Percentiles rank a stretch among this genome's conserved stretches.
phyloP scores from a whole-genome alignment of 805 yeast genomes.

The Ogataea minuta region DNA sequence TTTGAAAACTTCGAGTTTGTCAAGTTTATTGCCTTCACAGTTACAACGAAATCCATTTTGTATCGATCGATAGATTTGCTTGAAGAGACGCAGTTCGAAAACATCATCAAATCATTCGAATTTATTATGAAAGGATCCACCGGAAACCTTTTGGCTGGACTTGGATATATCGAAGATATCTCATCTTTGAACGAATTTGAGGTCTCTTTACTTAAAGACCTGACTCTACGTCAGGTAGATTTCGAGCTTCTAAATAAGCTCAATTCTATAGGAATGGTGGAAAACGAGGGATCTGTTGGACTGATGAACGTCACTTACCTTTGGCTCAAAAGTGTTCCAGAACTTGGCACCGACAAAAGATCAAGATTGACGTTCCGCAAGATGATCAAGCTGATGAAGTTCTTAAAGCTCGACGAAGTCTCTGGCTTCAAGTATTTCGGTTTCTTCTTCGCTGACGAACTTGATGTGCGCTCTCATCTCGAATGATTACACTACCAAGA shows the following conservation, averaged over 20 bases:
- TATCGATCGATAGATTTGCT: slow-evolving; percentile 39
- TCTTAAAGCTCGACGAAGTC: slow-evolving; percentile 21
- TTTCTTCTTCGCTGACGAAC: slow-evolving; percentile 29
- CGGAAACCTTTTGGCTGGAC: slow-evolving; percentile 6
- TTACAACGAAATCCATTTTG: slow-evolving; percentile 28
- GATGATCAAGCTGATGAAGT: slow-evolving; percentile 25
- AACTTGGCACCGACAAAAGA: slow-evolving; percentile 13
- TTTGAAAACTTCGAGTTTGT: slow-evolving; percentile 14
- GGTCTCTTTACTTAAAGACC: slow-evolving; percentile 15
- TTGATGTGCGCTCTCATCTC: slow-evolving; percentile 21
- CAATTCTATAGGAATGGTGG: slow-evolving; percentile 23
- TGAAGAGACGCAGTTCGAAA: slow-evolving; percentile 22
- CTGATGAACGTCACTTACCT: slow-evolving; percentile 25
- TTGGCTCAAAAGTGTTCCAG: slow-evolving; percentile 29
- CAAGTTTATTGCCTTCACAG: slow-evolving; percentile 22
- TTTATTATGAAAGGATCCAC: slow-evolving; percentile 19
- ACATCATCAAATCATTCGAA: slow-evolving; percentile 22
- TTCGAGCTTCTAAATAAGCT: slow-evolving; percentile 15
- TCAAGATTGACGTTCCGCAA: slow-evolving; percentile 17
- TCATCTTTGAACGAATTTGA: slow-evolving; percentile 16
- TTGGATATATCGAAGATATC: slow-evolving; percentile 11
- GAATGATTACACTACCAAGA: slow-evolving; percentile 47
- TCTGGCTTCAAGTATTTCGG: slow-evolving; percentile 29
- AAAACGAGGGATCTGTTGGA: slow-evolving; percentile 23
- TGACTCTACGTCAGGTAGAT: slow-evolving; percentile 16